These are phyloP conservation scores for Ogataea paradorogensis DNA, from an alignment of 805 yeast genomes.

Conservation along the genomic window DNA sequence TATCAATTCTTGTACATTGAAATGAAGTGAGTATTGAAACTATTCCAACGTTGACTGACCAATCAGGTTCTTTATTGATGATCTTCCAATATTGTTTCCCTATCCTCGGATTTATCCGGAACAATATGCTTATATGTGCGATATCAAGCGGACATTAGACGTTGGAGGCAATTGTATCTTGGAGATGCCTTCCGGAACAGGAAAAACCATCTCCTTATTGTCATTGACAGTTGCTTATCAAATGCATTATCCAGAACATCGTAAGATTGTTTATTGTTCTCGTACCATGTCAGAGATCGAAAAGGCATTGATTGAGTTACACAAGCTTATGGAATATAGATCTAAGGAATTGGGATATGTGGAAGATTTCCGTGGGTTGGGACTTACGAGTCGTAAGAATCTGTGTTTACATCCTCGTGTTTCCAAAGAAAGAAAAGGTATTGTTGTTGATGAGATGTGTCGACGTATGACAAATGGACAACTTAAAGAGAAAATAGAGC, in stretches of 20 bases:
- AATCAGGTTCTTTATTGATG: constrained; percentile 83
- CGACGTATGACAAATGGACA: constrained; percentile 93
- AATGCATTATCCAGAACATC: constrained; percentile 86
- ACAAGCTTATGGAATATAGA: constrained; percentile 83
- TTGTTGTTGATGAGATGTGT: constrained; percentile 93
- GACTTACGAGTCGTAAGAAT: constrained; percentile 91
- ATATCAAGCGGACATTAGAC: constrained; percentile 87
- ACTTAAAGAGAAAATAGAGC: constrained; percentile 62
- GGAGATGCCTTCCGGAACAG: constrained; percentile 99
- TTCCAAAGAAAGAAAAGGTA: constrained; percentile 84
- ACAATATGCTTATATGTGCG: constrained; percentile 97
- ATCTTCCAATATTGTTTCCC: constrained; percentile 92
- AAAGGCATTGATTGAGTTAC: constrained; percentile 90
- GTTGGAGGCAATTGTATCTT: constrained; percentile 95
- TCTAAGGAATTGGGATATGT: constrained; percentile 76
- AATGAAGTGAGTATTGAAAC: constrained; percentile 8
- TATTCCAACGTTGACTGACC: not conserved
- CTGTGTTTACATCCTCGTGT: constrained; percentile 88
- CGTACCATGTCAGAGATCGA: constrained; percentile 99
- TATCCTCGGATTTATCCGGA: constrained; percentile 97
- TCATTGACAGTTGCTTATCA: constrained; percentile 95
- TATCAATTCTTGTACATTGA: not conserved
- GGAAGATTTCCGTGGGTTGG: constrained; percentile 92
- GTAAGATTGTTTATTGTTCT: constrained; percentile 94
- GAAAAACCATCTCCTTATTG: constrained; percentile 89